Base-by-base conservation (phyloP, 768 basidiomycete genomes). In the Phylloporus sp. region DNA sequence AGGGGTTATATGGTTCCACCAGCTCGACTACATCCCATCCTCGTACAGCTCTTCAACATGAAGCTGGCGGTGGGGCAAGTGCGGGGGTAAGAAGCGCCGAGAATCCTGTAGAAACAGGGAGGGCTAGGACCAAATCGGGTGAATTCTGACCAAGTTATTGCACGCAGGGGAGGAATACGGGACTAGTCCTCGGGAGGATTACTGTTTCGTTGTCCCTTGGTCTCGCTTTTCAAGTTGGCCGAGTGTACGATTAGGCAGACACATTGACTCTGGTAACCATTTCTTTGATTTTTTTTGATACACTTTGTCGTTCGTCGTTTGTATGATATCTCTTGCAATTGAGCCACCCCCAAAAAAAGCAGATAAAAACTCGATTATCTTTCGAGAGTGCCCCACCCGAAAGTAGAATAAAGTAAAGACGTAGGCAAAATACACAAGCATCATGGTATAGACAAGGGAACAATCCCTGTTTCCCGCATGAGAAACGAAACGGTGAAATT, bases 31-130 rank as follows among this genome's bases (percentile, higher is more conserved):
- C 80, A 59, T 71, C 69, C 38, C 42, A 43, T 43, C 27, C 40
- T 26, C 64, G 70, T 18, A 34, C 44, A 6, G 44, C n/a, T 23
- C 31, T 32, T 22, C 31, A 45, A 32, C 15, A 34, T 12, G 57
- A 66, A 51, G 62, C 64, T 49, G 80, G 80, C 53, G 67, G 79
- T 47, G 75, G 76, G 22, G 73, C 73, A 61, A 80, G 76, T 65
- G 70, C 76, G 18, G 74, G 74, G 34, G 68, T 79, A 45, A 69
- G 79, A 45, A 62, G 72, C 57, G 52, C 61, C 39, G 65, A 65
- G 45, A 75, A 74, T 34, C 74, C 76, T 46, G 81, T 77, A 23
- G 72, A 72, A 59, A 75, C 76, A 72, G 71, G 72, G n/a, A 60
- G 59, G 45, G 18, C 18, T 8, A 61, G 65, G 40, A 74, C 75